These are phyloP conservation scores for Tetraselmis chui DNA, from an alignment of 139 green algal species.

Conservation along the genomic window DNA sequence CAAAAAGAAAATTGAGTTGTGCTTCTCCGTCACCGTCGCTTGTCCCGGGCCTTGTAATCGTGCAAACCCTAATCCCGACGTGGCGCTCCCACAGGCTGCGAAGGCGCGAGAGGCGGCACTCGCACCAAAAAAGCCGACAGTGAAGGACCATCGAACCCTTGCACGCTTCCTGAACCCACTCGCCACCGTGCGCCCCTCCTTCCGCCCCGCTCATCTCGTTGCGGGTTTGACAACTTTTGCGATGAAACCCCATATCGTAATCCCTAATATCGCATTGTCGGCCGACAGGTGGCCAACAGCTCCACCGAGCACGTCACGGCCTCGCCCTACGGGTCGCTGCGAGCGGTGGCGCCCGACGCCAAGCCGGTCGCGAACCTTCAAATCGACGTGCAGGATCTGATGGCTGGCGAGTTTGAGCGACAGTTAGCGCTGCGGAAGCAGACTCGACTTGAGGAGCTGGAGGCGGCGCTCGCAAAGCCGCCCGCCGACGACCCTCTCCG, in stretches of 20 bases:
- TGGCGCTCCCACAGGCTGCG: too few species aligned
- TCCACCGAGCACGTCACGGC: background rate
- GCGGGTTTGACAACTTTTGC: too few species aligned
- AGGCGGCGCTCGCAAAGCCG: background rate
- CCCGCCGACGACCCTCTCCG: too few species aligned
- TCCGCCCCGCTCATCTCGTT: background rate
- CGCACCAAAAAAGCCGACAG: background rate
- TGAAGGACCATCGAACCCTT: background rate
- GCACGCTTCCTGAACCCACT: background rate
- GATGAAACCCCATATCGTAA: too few species aligned
- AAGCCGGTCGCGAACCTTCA: background rate
- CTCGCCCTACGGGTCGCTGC: background rate
- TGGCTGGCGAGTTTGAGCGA: background rate
- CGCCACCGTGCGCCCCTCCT: background rate
- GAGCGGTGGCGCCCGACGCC: background rate
- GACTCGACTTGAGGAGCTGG: background rate
- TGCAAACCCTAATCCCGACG: too few species aligned
- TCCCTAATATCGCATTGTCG: too few species aligned
- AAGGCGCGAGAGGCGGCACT: too few species aligned
- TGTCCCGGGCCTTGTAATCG: too few species aligned
- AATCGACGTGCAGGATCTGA: background rate
- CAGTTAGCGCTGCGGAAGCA: background rate
- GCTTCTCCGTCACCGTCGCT: too few species aligned
- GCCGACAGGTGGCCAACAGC: background rate
- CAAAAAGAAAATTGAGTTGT: too few species aligned